Base-by-base conservation (phyloP, 345 rosid genomes). In the Noccaea bulbosa region DNA sequence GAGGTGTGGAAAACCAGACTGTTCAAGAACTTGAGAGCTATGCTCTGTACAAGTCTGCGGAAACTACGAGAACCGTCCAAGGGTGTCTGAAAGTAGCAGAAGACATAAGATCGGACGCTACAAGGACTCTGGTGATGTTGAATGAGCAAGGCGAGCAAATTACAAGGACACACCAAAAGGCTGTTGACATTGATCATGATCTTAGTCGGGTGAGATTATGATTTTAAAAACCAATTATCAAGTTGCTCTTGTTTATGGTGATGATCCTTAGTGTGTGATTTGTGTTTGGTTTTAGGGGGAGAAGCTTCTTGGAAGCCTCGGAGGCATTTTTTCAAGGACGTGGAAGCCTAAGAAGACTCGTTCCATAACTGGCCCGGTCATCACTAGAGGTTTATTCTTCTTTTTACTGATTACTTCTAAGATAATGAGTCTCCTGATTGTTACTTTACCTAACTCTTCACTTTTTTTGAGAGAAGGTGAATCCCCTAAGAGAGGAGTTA, bases 321-420 rank as follows among this genome's bases (percentile, higher is more conserved):
- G 99, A 43, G 91, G 96, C 45, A 79, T 94, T 52, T 89, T 89
- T 44, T 84, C 92, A 30, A 91, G 61, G 80, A 87, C 89, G 7
- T 94, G 99, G 99, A 94, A 91, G 80, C 97, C 95, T 2, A 91
- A 89, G 75, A 94, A 83, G 84, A 80, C 84, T 65, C 90, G 83
- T 43, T 71, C 79, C 1, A 81, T 94, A 10, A 62, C 55, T 11
- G 93, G 99, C 44, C 97, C 97, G 54, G 79, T 81, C 39, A 78
- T 81, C 11, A 84, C 87, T 43, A 78, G 77, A 84, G 95, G 96
- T 89, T 64, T 47, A 35, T 14, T 79, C 73, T 24, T 58, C 53
- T 38, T 11, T 38, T 4, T 10, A 1, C 16, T 38, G 27, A 49
- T 57, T 9, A 50, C 52, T 30, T 49, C 20, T 30, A 37, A 5